Base-by-base conservation (phyloP, 169 alveolate species). In the Plasmodium relictum region DNA sequence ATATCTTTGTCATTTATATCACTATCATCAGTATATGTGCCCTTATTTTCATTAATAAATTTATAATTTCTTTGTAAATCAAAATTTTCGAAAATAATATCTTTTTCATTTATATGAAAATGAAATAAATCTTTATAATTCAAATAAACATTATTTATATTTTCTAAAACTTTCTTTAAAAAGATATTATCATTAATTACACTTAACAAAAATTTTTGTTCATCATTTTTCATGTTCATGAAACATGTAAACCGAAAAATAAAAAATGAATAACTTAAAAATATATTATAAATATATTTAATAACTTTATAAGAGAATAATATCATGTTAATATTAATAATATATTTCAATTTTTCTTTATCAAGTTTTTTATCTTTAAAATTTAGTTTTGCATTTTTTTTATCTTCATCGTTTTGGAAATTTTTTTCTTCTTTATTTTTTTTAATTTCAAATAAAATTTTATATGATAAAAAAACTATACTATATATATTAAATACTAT, bases 251-350 rank as follows among this genome's bases (percentile, higher is more conserved):
- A 83, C 12, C 91, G 80, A 58, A 68, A 83, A 52, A 71, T 42
- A 48, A 66, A 83, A 68, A 68, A 83, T 12, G 85, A 83, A 41
- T 83, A 83, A 61, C 91, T 83, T 68, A 83, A 83, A 69, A 83
- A 83, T 26, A 72, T 44, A 48, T 66, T 71, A 52, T 83, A 83
- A 83, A 83, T 83, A 68, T 69, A 16, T 68, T 83, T 83, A 54
- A 83, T 50, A 54, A 83, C 22, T 66, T 83, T 83, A 61, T 83
- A 83, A 59, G 70, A 66, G 24, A 83, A 66, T 41, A 83, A 39
- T 24, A 83, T 61, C 24, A 31, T 68, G 52, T 83, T 83, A 37
- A 83, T 54, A 26, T 50, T 48, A 41, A 66, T 54, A 48, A 37
- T 83, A 37, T 68, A 59, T 42, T 41, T 68, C 9, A 65, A 54